phyloP scores from a whole-genome alignment of 768 basidiomycete species.

The Neoboletus magnificus region DNA sequence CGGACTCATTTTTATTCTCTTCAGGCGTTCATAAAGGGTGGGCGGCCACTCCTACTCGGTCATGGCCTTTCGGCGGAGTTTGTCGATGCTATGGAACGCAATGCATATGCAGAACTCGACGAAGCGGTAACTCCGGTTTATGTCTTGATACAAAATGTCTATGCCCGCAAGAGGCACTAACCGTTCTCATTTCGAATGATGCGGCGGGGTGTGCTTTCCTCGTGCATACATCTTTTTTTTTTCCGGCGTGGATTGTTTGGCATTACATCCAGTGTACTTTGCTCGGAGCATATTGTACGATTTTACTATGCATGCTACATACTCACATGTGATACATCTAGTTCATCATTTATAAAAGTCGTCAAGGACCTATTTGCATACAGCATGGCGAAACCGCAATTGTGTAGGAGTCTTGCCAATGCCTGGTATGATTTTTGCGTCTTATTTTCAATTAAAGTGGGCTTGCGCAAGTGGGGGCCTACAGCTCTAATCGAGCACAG shows the following conservation, averaged over 20 bases:
- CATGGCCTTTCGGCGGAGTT: conserved; percentile 53
- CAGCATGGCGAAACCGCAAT: neutral
- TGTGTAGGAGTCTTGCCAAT: too few relatives aligned
- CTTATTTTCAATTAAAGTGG: neutral
- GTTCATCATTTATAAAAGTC: conserved; percentile 3
- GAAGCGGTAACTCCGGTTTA: conserved; percentile 46
- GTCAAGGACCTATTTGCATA: neutral
- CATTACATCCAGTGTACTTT: conserved; percentile 22
- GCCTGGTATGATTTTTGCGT: neutral
- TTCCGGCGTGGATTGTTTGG: conserved; percentile 6
- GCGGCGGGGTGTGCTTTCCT: neutral
- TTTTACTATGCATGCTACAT: conserved; percentile 11
- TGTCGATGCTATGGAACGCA: conserved; percentile 51
- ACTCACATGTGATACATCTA: conserved; percentile 1
- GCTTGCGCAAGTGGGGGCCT: too few relatives aligned
- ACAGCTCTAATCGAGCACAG: neutral
- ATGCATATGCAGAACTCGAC: conserved; percentile 50
- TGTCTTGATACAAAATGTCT: conserved; percentile 57
- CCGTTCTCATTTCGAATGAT: neutral
- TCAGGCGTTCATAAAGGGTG: conserved; percentile 64
- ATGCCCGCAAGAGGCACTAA: conserved; percentile 41
- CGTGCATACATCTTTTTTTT: neutral
- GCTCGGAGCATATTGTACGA: conserved; percentile 19
- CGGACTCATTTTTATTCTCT: neutral
- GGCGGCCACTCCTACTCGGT: conserved; percentile 64